phyloP scores from a whole-genome alignment of 2,329 filamentous ascomycete genomes.

The Aspergillus sp. region DNA sequence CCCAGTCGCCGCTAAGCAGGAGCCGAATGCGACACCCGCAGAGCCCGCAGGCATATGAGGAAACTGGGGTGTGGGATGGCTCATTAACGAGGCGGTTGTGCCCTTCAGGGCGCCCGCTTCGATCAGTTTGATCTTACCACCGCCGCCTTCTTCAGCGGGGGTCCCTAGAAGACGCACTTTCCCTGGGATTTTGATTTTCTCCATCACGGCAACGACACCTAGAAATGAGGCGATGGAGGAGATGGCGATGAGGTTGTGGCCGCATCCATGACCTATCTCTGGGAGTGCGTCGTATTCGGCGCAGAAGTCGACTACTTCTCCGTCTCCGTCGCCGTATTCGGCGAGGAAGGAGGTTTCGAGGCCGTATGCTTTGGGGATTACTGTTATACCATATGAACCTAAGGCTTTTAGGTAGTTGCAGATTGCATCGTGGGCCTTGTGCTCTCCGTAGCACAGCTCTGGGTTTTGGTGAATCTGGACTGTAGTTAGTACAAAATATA shows the following conservation, averaged over 20 bases:
- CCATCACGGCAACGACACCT: background rate
- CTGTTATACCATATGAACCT: background rate
- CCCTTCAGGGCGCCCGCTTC: conserved; percentile 39
- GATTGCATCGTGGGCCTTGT: conserved; percentile 3
- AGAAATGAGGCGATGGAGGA: conserved; percentile 21
- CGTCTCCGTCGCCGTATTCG: background rate
- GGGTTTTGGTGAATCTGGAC: conserved; percentile 19
- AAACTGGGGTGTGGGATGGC: conserved; percentile 29
- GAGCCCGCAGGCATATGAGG: background rate
- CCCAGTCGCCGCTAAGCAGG: conserved; percentile 22
- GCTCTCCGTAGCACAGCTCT: background rate
- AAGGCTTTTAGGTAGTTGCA: background rate
- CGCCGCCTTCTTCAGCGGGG: conserved; percentile 30
- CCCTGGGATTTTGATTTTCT: conserved; percentile 8
- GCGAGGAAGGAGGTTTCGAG: conserved; percentile 5
- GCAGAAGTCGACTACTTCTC: conserved; percentile 20
- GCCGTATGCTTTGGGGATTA: background rate
- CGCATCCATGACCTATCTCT: conserved; percentile 29
- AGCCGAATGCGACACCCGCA: conserved; percentile 11
- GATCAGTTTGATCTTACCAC: conserved; percentile 37
- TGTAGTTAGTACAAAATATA: too few species aligned
- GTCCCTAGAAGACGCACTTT: conserved; percentile 29
- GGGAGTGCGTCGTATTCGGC: conserved; percentile 36
- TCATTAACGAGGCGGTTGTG: conserved; percentile 38
- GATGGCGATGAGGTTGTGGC: conserved; percentile 28